These are phyloP conservation scores for Aspergillus pseudoterreus DNA, from an alignment of 2,329 filamentous ascomycete species.

Conservation along the genomic window DNA sequence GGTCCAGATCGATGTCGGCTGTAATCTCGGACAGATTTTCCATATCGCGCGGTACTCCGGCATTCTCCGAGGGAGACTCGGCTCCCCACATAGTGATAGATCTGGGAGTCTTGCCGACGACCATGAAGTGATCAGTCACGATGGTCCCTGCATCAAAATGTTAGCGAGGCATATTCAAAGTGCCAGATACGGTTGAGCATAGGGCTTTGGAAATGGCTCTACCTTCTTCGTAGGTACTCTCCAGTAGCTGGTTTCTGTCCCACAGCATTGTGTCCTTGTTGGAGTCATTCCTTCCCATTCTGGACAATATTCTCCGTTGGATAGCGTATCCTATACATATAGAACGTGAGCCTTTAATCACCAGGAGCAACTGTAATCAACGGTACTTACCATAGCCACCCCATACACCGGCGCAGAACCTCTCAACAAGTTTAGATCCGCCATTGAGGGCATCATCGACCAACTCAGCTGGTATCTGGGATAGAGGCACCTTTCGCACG, in stretches of 20 bases:
- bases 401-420: conserved; percentile 1
- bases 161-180: background rate
- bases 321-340: background rate
- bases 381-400: conserved; percentile 1
- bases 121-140: conserved; percentile 2
- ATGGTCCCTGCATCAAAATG: background rate
- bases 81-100: background rate
- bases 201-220: background rate
- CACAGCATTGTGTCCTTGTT: background rate
- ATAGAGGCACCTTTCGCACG: background rate
- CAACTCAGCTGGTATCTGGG: background rate
- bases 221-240: conserved; percentile 1
- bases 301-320: background rate
- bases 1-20: background rate
- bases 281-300: background rate
- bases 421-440: background rate
- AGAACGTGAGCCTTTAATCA: too few species aligned
- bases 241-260: background rate
- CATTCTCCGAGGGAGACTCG: background rate
- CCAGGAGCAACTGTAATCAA: background rate
- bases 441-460: background rate
- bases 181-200: background rate
- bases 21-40: background rate
- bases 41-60: background rate
- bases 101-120: background rate